Base-by-base conservation (phyloP, 1,139 yeast genomes). In the Geotrichum phurueaensis region DNA sequence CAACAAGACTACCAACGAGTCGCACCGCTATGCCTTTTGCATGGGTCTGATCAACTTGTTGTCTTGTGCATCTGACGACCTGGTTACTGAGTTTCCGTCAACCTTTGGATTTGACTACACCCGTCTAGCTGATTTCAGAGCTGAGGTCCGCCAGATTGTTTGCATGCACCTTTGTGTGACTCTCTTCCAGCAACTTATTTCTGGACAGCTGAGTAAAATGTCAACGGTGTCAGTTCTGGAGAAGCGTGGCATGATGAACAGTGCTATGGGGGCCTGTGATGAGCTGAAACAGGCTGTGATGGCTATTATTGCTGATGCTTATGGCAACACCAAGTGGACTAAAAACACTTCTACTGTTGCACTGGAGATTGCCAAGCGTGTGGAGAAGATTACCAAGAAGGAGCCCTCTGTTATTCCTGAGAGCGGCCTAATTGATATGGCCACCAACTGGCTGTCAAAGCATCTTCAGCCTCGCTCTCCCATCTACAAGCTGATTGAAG, bases 281-380 rank as follows among this genome's bases (percentile, higher is more conserved):
- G 71, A 69, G 55, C 69, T 81, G 62, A 82, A 81, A 69, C 77
- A 72, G 47, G 95, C 89, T 68, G 82, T 89, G 52, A 76, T 88
- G 64, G 88, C 94, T 43, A 87, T 89, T 60, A 90, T 89, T 25
- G 84, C 90, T 56, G 96, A 89, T 74, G 89, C 87, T 63, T 87
- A 86, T 69, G 96, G 96, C 3, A 89, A 88, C 71, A 85, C 89
- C 64, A 87, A 90, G 76, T 90, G 97, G 96, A 89, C 96, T 0
- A 84, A 89, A 70, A 89, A 90, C 71, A 84, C 89, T 48, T 81
- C 84, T 65, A 79, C 87, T 33, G 82, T 90, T 64, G 83, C 94
- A 6, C 79, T 90, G 63, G 96, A 89, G 70, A 74, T 89, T 58
- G 84, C 86, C 59, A 83, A 82, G 64, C 72, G 78, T 66, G 69